phyloP scores from a whole-genome alignment of 805 yeast species.

The Lipomyces anomalus region DNA sequence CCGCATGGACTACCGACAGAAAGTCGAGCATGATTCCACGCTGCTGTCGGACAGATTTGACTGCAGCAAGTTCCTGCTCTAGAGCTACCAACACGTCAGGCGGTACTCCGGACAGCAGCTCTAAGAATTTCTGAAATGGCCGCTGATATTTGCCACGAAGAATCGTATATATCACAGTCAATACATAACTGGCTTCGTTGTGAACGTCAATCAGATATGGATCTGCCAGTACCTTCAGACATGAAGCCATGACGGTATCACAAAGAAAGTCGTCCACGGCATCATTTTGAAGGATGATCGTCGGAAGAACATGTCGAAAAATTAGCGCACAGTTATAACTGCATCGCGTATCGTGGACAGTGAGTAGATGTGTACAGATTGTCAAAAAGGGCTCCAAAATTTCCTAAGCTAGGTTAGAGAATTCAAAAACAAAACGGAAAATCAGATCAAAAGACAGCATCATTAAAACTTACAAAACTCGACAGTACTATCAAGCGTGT shows the following conservation, averaged over 20 bases:
- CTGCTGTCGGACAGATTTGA: constrained; percentile 71
- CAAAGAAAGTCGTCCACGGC: constrained; percentile 68
- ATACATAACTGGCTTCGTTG: constrained; percentile 83
- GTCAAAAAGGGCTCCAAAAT: constrained; percentile 74
- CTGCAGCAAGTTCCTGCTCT: constrained; percentile 55
- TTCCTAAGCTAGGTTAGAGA: constrained; percentile 36
- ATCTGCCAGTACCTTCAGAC: constrained; percentile 62
- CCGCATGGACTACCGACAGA: constrained; percentile 53
- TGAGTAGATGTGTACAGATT: constrained; percentile 67
- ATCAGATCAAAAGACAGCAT: no score
- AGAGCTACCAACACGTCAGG: constrained; percentile 56
- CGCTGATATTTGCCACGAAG: constrained; percentile 62
- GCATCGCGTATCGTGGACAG: constrained; percentile 85
- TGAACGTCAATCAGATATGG: constrained; percentile 81
- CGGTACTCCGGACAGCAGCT: constrained; percentile 44
- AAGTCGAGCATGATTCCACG: constrained; percentile 72
- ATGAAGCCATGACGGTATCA: constrained; percentile 61
- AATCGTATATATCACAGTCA: constrained; percentile 72
- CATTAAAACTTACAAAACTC: constrained; percentile 32
- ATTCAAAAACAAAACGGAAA: no score
- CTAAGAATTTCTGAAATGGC: constrained; percentile 57
- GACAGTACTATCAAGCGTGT: constrained; percentile 55
- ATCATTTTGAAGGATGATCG: constrained; percentile 60
- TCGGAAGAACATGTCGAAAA: constrained; percentile 65
- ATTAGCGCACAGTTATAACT: constrained; percentile 84